These are phyloP conservation scores for Orbilia javanica DNA, from an alignment of 2,329 filamentous ascomycete species.

Conservation along the genomic window DNA sequence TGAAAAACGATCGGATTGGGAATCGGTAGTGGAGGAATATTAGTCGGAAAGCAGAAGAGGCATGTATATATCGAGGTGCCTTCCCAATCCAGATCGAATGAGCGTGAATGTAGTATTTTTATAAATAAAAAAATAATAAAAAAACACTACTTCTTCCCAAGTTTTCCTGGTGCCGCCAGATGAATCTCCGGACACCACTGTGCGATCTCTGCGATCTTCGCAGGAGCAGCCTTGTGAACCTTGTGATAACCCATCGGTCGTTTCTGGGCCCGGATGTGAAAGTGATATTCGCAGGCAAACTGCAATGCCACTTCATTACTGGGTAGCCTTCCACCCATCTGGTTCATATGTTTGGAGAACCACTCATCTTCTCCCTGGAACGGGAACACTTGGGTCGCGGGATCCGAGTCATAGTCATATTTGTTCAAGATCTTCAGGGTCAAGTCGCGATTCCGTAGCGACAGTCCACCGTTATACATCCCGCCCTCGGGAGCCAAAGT, in stretches of 20 bases:
- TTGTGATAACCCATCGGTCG: constrained; percentile 63
- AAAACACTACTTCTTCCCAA: background rate
- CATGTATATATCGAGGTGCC: background rate
- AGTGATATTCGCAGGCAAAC: constrained; percentile 63
- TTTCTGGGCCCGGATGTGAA: constrained; percentile 59
- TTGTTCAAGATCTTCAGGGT: constrained; percentile 61
- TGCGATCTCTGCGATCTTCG: constrained; percentile 61
- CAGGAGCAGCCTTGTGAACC: constrained; percentile 60
- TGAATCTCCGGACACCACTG: constrained; percentile 63
- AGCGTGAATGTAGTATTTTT: background rate
- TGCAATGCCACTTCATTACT: constrained; percentile 60
- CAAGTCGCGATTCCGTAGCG: constrained; percentile 63
- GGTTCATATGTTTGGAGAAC: constrained; percentile 63
- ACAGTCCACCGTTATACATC: constrained; percentile 65
- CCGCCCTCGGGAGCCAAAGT: constrained; percentile 61
- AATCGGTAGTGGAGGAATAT: background rate
- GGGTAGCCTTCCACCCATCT: constrained; percentile 62
- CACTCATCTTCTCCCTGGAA: constrained; percentile 64
- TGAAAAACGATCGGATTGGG: background rate
- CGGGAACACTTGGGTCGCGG: constrained; percentile 55
- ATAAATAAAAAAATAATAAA: background rate
- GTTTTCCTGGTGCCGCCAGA: constrained; percentile 23
- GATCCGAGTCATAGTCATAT: constrained; percentile 54
- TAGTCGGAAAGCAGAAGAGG: background rate
- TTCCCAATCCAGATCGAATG: background rate